These are phyloP conservation scores for Penicillium sp. DNA, from an alignment of 2,329 filamentous ascomycete species.

Conservation along the genomic window DNA sequence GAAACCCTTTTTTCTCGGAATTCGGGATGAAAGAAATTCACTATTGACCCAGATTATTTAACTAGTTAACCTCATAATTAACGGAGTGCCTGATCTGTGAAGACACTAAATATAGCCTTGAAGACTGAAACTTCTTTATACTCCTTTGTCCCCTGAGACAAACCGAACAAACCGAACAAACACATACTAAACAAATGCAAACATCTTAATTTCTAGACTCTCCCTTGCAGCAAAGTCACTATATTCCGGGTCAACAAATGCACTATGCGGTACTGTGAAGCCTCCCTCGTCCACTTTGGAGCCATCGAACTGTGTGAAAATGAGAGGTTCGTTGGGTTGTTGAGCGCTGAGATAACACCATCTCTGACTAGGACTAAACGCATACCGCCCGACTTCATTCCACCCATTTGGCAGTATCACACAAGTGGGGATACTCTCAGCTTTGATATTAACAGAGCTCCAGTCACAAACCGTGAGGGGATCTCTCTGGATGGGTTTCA, in stretches of 20 bases:
- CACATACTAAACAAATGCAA: constrained; percentile 14
- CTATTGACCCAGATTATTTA: background rate
- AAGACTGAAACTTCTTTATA: background rate
- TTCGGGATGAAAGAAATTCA: background rate
- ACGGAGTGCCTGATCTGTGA: background rate
- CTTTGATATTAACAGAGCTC: constrained; percentile 7
- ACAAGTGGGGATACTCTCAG: constrained; percentile 9
- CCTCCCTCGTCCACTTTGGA: constrained; percentile 6
- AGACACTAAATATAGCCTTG: background rate
- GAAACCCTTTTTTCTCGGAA: background rate
- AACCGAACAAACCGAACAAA: background rate
- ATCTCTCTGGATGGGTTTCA: constrained; percentile 20
- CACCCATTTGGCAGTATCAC: constrained; percentile 11
- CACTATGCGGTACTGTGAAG: constrained; percentile 45
- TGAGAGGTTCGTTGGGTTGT: constrained; percentile 16
- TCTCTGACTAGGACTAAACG: constrained; percentile 10
- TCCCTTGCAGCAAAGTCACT: constrained; percentile 41
- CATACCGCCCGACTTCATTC: constrained; percentile 16
- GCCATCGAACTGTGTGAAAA: constrained; percentile 23
- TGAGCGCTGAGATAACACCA: constrained; percentile 18
- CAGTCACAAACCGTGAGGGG: constrained; percentile 23
- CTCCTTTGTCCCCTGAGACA: background rate
- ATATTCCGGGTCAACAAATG: constrained; percentile 48
- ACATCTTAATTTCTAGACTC: constrained; percentile 54
- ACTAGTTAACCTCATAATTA: background rate